Evolutionary conservation across 2,329 filamentous ascomycete species (phyloP).

Genomic region (Leptographium wingfieldii): DNA sequence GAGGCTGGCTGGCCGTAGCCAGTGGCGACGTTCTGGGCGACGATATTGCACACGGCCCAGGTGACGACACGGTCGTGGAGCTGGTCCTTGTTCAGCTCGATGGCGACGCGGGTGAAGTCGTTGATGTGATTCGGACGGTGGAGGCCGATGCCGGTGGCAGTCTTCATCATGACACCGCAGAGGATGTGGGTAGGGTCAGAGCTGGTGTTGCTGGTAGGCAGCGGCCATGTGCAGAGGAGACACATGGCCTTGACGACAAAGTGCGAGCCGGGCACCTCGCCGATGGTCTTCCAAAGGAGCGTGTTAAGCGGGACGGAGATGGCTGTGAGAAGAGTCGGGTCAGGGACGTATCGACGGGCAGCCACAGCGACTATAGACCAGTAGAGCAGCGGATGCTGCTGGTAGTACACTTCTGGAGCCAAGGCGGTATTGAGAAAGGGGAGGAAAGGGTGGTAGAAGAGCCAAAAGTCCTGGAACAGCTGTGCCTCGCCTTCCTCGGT

Average conservation of each 20-base stretch:
- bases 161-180: slow-evolving; percentile 76
- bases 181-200: slow-evolving; percentile 73
- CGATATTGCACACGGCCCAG: slow-evolving; percentile 78
- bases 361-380: slow-evolving; percentile 73
- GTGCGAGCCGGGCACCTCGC: slow-evolving; percentile 65
- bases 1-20: slow-evolving; percentile 73
- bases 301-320: slow-evolving; percentile 57
- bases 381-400: slow-evolving; percentile 69
- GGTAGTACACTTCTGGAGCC: slow-evolving; percentile 60
- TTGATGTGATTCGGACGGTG: slow-evolving; percentile 72
- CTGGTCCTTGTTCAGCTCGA: slow-evolving; percentile 67
- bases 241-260: slow-evolving; percentile 73
- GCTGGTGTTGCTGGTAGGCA: slow-evolving; percentile 70
- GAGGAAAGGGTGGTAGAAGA: slow-evolving; percentile 63
- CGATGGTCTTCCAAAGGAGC: slow-evolving; percentile 65
- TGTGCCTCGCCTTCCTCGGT: slow-evolving; percentile 49
- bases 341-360: slow-evolving; percentile 53
- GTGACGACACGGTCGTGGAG: slow-evolving; percentile 67
- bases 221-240: slow-evolving; percentile 67
- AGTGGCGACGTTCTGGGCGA: slow-evolving; percentile 69
- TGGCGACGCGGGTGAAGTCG: slow-evolving; percentile 65
- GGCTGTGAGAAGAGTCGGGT: slow-evolving; percentile 51
- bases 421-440: slow-evolving; percentile 59
- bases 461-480: slow-evolving; percentile 65
- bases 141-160: slow-evolving; percentile 70